Conservation (phyloP, 192 early-diverging fungal genomes). For the Coemansia asiatica region DNA sequence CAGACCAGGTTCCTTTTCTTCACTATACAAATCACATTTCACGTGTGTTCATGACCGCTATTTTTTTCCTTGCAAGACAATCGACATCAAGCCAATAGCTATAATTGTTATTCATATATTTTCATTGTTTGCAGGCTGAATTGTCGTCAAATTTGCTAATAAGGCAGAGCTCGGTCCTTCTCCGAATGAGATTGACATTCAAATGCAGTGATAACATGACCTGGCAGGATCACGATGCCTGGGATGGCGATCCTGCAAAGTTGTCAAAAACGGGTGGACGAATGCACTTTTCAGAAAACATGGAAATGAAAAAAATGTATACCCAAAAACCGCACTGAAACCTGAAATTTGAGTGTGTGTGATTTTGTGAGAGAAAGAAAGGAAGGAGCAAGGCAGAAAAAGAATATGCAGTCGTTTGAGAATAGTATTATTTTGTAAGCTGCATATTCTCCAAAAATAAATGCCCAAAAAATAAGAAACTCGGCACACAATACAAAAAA, state of each 20-base stretch:
- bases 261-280: no score
- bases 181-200: not conserved
- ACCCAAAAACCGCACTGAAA: no score
- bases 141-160: not conserved
- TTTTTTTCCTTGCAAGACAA: not conserved
- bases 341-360: no score
- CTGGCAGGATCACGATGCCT: not conserved
- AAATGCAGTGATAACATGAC: not conserved
- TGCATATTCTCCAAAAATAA: no score
- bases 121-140: not conserved
- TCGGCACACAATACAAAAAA: no score
- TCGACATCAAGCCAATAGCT: not conserved
- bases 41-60: not conserved
- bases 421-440: no score
- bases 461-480: no score
- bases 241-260: not conserved
- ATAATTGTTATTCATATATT: not conserved
- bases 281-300: no score
- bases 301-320: no score
- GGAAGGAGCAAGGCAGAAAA: no score
- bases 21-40: not conserved
- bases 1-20: not conserved
- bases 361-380: no score
- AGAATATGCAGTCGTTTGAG: no score
- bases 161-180: not conserved